phyloP scores from a whole-genome alignment of 768 basidiomycete genomes.

The Neoboletus magnificus region DNA sequence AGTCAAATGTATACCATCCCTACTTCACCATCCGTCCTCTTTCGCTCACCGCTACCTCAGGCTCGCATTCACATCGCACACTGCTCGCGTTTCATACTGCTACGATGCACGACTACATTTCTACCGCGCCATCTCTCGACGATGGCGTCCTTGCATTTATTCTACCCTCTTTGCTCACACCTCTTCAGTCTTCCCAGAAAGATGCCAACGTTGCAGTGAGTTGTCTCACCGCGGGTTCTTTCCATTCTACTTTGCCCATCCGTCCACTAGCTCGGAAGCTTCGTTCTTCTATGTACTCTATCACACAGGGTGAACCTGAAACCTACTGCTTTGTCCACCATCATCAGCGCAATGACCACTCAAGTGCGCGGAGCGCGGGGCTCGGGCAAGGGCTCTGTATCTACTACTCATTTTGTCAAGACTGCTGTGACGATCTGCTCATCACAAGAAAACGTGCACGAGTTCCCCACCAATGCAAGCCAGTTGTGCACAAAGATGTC shows the following conservation, averaged over 20 bases:
- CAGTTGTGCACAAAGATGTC: constrained; percentile 44
- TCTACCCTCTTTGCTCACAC: constrained; percentile 60
- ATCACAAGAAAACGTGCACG: constrained; percentile 54
- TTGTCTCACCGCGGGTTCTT: neutral
- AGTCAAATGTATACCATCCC: constrained; percentile 37
- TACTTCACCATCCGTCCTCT: neutral
- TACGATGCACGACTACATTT: constrained; percentile 75
- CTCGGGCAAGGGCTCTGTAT: constrained; percentile 33
- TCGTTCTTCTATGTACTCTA: constrained; percentile 67
- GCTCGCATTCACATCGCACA: constrained; percentile 55
- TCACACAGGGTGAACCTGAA: constrained; percentile 63
- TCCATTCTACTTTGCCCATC: neutral
- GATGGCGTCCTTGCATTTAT: constrained; percentile 65
- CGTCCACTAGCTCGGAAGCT: constrained; percentile 58
- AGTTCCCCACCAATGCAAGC: constrained; percentile 38
- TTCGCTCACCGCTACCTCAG: constrained; percentile 18
- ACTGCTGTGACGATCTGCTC: constrained; percentile 64
- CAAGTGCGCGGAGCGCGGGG: constrained; percentile 37
- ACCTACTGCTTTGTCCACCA: constrained; percentile 53
- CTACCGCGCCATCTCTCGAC: constrained; percentile 51
- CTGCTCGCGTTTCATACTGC: constrained; percentile 82
- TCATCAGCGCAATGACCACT: constrained; percentile 52
- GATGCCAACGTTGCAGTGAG: constrained; percentile 53
- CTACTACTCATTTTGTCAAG: constrained; percentile 58
- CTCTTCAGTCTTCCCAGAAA: constrained; percentile 45